These are phyloP conservation scores for Fusarium succisae DNA, from an alignment of 2,329 filamentous ascomycete genomes.

Conservation along the genomic window DNA sequence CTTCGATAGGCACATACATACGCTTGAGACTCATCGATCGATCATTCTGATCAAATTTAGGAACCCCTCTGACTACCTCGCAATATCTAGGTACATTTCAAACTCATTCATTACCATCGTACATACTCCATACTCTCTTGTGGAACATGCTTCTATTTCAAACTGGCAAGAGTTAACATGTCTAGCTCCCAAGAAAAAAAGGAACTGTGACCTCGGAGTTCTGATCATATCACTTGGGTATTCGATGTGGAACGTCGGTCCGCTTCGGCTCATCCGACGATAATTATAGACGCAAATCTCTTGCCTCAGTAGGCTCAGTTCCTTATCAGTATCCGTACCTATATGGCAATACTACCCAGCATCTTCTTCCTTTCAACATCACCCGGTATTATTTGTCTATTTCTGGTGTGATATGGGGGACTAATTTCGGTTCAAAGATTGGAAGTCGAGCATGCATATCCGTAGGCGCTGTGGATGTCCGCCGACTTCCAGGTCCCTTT, in stretches of 20 bases:
- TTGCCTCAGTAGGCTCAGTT: neutral
- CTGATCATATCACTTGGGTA: neutral
- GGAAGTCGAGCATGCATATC: neutral
- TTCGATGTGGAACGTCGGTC: slow-evolving; percentile 18
- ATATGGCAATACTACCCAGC: neutral
- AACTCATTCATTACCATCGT: neutral
- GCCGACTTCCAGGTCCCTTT: neutral
- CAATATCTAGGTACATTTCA: neutral
- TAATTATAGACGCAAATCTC: slow-evolving; percentile 8
- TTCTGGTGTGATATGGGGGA: neutral
- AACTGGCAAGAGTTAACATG: neutral
- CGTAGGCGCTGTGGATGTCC: neutral
- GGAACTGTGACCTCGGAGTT: neutral
- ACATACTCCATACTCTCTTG: neutral
- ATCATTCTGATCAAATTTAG: neutral
- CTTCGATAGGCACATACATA: neutral
- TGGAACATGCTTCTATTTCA: neutral
- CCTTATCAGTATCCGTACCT: neutral
- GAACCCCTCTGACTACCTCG: neutral
- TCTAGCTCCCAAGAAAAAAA: neutral
- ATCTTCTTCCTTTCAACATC: neutral
- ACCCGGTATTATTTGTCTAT: slow-evolving; percentile 8
- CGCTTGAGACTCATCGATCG: neutral
- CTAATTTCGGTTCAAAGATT: slow-evolving; percentile 12
- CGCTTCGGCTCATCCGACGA: slow-evolving; percentile 12